Conservation (phyloP, 2,329 filamentous ascomycete species). For the Fusarium graminum region DNA sequence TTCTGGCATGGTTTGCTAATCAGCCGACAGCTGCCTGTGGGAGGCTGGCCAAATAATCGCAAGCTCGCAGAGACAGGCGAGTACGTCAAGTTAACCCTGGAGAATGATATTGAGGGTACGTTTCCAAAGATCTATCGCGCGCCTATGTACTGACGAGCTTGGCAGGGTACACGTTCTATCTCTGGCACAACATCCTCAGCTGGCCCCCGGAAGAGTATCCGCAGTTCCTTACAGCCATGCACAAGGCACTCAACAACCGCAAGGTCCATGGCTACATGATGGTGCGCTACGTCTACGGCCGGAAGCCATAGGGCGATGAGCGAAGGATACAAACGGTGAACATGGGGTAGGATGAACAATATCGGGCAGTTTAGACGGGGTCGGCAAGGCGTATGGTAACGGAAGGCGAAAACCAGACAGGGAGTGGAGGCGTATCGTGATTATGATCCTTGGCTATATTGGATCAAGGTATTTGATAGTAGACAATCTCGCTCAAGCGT, state of each 20-base stretch:
- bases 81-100: conserved; percentile 41
- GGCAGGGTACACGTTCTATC: conserved; percentile 36
- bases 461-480: not conserved
- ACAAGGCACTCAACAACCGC: conserved; percentile 33
- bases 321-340: not conserved
- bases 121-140: not conserved
- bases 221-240: conserved; percentile 29
- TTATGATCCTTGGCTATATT: not conserved
- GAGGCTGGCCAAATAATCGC: conserved; percentile 42
- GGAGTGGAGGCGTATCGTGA: not conserved
- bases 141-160: not conserved
- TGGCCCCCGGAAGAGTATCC: conserved; percentile 42
- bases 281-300: conserved; percentile 42
- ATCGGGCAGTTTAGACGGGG: not conserved
- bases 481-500: not conserved
- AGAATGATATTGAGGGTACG: conserved; percentile 43
- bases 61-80: conserved; percentile 40
- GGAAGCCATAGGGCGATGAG: conserved; percentile 22
- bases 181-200: conserved; percentile 39
- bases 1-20: conserved; percentile 12
- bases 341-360: not conserved
- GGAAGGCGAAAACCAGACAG: not conserved
- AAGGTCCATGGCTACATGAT: conserved; percentile 40
- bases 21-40: conserved; percentile 36
- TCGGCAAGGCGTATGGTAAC: not conserved